Conservation (phyloP, 2,329 filamentous ascomycete species). For the Colletotrichum zoysiae region DNA sequence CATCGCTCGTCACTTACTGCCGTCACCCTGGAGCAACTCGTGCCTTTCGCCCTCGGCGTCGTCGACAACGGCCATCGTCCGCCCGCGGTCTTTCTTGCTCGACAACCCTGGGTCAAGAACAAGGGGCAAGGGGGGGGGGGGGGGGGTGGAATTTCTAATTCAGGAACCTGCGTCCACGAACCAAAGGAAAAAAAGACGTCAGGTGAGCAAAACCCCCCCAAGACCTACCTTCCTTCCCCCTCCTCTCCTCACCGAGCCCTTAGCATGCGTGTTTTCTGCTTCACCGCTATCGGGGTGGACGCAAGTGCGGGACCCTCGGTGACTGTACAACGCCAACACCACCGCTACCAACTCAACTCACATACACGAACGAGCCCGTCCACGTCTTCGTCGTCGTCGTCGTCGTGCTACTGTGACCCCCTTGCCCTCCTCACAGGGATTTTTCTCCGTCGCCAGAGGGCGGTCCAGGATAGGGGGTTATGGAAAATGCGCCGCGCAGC, state of each 20-base stretch:
- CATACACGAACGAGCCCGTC: not conserved
- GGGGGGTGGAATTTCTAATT: slow-evolving; percentile 20
- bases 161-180: not conserved
- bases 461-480: not conserved
- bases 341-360: not conserved
- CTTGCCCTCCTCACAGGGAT: not conserved
- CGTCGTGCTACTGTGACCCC: not conserved
- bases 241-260: slow-evolving; percentile 24
- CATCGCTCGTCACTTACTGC: not conserved
- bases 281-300: slow-evolving; percentile 21
- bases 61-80: not conserved
- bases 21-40: not conserved
- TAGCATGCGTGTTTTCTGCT: not conserved
- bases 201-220: slow-evolving; percentile 8
- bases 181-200: slow-evolving; percentile 1
- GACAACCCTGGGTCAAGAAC: not conserved
- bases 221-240: no score
- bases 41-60: not conserved
- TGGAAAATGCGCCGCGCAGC: not conserved
- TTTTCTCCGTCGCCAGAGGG: not conserved
- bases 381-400: not conserved
- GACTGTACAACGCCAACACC: not conserved
- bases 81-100: not conserved
- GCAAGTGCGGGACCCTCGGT: not conserved
- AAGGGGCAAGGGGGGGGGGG: no score